A percentile compares a stretch with the other conserved stretches of the same genome.
Conservation (phyloP, 2,329 filamentous ascomycete species). For the Neonectria coccinea region DNA sequence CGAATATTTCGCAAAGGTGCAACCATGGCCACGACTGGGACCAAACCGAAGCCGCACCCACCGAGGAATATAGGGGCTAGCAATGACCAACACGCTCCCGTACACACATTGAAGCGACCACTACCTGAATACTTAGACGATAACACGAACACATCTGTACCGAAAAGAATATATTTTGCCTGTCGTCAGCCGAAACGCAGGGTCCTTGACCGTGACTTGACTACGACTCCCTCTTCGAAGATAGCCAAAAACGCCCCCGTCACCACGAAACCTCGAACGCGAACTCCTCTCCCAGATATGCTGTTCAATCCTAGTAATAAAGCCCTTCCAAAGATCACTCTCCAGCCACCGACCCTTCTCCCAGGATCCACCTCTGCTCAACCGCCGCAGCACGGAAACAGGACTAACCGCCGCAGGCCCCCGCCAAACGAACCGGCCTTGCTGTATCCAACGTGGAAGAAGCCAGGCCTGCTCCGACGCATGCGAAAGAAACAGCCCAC, state of each 20-base stretch:
- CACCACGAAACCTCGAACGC: background rate
- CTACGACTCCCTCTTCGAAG: background rate
- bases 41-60: background rate
- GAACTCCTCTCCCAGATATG: background rate
- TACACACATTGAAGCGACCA: background rate
- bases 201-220: background rate
- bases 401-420: background rate
- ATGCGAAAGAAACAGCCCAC: background rate
- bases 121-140: background rate
- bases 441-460: background rate
- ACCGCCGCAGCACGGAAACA: background rate
- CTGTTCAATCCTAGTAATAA: background rate
- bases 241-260: background rate
- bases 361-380: no score
- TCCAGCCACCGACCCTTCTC: background rate
- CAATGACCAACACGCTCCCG: background rate
- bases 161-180: background rate
- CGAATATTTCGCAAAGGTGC: no score
- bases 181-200: background rate
- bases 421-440: background rate
- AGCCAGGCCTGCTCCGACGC: background rate
- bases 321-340: background rate
- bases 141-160: background rate
- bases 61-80: background rate
- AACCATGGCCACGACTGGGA: background rate